Conservation (phyloP, 2,329 filamentous ascomycete genomes). For the Coniochaeta sp. region DNA sequence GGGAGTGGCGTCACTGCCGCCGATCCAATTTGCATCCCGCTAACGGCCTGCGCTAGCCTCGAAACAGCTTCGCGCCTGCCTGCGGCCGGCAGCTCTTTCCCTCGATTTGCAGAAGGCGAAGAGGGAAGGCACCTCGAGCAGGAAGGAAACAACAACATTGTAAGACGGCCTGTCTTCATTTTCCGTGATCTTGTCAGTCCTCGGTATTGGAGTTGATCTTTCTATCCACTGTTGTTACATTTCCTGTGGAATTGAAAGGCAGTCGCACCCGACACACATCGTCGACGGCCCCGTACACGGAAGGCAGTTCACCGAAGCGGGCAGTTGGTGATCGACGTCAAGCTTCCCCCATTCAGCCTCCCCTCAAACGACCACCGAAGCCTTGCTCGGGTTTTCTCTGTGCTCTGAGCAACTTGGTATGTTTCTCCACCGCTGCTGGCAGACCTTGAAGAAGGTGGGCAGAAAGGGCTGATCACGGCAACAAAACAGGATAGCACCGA, state of each 20-base stretch:
- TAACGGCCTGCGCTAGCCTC: background rate
- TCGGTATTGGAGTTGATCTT: too few species aligned
- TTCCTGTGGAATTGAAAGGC: too few species aligned
- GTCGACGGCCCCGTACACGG: background rate
- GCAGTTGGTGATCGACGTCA: background rate
- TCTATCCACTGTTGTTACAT: too few species aligned
- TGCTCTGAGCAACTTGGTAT: background rate
- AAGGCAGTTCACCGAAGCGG: background rate
- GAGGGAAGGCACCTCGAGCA: background rate
- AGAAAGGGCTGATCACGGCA: background rate
- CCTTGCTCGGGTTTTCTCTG: background rate
- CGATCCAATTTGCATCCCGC: background rate
- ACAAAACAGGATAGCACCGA: background rate
- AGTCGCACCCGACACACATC: background rate
- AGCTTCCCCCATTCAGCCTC: background rate
- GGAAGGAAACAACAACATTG: background rate
- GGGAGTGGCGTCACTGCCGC: background rate
- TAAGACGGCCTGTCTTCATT: too few species aligned
- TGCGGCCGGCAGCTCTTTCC: background rate
- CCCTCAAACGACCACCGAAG: background rate
- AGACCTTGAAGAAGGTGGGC: background rate
- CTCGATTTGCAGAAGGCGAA: background rate
- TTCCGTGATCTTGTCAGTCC: too few species aligned
- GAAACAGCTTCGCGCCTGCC: background rate
- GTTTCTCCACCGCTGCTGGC: background rate